phyloP scores from a whole-genome alignment of 129 eudicot genomes.

The Pulicaria dysenterica region DNA sequence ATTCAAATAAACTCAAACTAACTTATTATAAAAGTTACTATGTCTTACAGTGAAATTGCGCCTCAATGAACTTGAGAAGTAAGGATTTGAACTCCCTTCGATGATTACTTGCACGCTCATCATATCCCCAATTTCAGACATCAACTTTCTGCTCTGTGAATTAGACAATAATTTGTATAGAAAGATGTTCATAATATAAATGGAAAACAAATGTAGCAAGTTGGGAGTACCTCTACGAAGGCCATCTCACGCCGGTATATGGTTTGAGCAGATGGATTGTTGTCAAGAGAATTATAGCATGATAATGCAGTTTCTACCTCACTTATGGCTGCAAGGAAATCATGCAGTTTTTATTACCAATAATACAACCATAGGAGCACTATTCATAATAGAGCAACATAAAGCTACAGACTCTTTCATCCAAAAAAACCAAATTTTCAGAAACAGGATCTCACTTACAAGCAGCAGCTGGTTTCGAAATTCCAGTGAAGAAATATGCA shows the following conservation, averaged over 20 bases:
- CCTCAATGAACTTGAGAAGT: constrained; percentile 95
- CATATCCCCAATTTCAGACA: constrained; percentile 83
- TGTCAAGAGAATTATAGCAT: constrained; percentile 48
- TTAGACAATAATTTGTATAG: background rate
- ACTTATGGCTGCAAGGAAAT: constrained; percentile 33
- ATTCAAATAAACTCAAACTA: no score
- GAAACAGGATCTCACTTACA: constrained; percentile 53
- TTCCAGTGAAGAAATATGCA: constrained; percentile 43
- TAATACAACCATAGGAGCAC: background rate
- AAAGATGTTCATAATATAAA: no score
- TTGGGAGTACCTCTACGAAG: constrained; percentile 48
- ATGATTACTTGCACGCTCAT: constrained; percentile 79
- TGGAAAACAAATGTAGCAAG: no score
- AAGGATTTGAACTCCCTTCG: constrained; percentile 95
- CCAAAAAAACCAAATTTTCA: background rate
- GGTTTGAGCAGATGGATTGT: constrained; percentile 42
- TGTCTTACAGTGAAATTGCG: constrained; percentile 63
- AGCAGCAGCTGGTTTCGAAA: constrained; percentile 86
- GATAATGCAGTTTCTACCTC: constrained; percentile 61
- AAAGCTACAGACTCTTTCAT: constrained; percentile 7
- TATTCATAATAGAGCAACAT: background rate
- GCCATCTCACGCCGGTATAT: constrained; percentile 89
- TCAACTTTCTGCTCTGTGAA: constrained; percentile 62
- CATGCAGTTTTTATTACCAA: constrained; percentile 24
- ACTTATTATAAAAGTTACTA: background rate